phyloP scores from a whole-genome alignment of 257 asterid species.

The Solanum pennellii region DNA sequence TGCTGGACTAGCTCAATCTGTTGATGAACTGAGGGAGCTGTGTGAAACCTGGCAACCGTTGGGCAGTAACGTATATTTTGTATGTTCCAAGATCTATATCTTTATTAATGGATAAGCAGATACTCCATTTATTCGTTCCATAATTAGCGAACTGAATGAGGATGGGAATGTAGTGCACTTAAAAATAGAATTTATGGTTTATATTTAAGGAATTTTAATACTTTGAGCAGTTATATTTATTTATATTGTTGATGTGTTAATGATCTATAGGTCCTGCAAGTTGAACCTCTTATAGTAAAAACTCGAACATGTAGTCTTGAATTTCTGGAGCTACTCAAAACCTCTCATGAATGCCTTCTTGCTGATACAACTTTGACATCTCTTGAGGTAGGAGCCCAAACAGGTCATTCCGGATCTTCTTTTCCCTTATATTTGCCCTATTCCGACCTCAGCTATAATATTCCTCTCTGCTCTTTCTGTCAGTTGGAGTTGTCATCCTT shows the following conservation, averaged over 20 bases:
- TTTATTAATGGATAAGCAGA: not conserved
- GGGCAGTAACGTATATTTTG: slow-evolving; percentile 24
- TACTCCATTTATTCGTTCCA: not conserved
- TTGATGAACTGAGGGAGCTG: slow-evolving; percentile 21
- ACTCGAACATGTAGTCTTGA: slow-evolving; percentile 6
- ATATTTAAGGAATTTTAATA: not conserved
- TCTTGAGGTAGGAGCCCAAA: slow-evolving; percentile 4
- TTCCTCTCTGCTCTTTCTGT: not conserved
- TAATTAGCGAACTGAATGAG: not conserved
- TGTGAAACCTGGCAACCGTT: slow-evolving; percentile 13
- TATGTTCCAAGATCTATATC: slow-evolving; percentile 1
- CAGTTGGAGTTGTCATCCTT: not conserved
- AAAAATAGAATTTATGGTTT: not conserved
- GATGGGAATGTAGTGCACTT: not conserved
- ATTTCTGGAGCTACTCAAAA: slow-evolving; percentile 3
- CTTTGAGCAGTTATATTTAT: not conserved
- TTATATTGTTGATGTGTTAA: not conserved
- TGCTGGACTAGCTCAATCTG: slow-evolving; percentile 2
- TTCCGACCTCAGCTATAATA: not conserved
- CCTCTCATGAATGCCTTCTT: slow-evolving; percentile 1
- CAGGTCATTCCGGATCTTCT: not conserved
- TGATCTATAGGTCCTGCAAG: slow-evolving; percentile 6
- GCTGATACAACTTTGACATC: not conserved
- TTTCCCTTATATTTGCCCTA: not conserved
- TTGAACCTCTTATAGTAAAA: not conserved